These are phyloP conservation scores for Oryza australiensis DNA, from an alignment of 176 grass and related monocot species.

Conservation along the genomic window DNA sequence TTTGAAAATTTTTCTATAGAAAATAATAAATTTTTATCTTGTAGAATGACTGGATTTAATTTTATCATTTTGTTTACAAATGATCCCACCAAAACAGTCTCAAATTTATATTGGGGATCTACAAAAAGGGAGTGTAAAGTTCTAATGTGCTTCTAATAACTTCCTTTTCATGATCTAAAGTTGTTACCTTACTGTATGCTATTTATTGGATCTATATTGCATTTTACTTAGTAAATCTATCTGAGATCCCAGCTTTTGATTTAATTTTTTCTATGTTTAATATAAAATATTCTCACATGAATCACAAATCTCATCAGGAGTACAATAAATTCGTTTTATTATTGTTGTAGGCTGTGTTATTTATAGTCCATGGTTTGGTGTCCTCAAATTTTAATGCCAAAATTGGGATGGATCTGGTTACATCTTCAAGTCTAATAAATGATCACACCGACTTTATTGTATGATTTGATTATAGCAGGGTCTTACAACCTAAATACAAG, in stretches of 20 bases:
- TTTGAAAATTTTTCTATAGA: not conserved
- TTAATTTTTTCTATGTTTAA: not conserved
- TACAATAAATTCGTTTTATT: not conserved
- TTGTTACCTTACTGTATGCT: not conserved
- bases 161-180: not conserved
- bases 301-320: slow-evolving; percentile 1
- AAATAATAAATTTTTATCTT: slow-evolving; percentile 18
- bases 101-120: slow-evolving; percentile 10
- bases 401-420: not conserved
- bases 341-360: not conserved
- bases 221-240: not conserved
- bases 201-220: not conserved
- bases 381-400: not conserved
- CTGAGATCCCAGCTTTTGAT: slow-evolving; percentile 7
- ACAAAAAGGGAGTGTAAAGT: not conserved
- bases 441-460: not conserved
- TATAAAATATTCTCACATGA: not conserved
- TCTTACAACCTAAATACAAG: not conserved
- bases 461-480: not conserved
- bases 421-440: slow-evolving; percentile 23
- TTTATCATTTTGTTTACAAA: slow-evolving; percentile 23
- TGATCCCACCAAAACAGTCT: not conserved
- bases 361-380: not conserved
- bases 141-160: not conserved
- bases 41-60: not conserved